Conservation (phyloP, 768 basidiomycete genomes). For the Calocybe cyanea region DNA sequence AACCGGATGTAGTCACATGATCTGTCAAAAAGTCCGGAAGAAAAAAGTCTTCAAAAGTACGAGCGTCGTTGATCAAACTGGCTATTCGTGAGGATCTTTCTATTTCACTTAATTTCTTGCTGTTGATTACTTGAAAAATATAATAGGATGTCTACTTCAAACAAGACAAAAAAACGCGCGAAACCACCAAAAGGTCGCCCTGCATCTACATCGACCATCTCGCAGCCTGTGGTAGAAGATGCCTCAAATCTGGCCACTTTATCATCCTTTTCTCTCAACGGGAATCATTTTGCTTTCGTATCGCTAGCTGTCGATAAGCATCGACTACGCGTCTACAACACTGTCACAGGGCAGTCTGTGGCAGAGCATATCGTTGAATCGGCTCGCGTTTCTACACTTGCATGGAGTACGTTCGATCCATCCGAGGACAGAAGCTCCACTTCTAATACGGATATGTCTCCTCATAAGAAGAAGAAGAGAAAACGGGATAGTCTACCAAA, state of each 20-base stretch:
- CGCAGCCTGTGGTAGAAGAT: constrained; percentile 52
- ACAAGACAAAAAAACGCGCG: constrained; percentile 51
- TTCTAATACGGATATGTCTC: constrained; percentile 26
- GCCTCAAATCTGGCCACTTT: constrained; percentile 37
- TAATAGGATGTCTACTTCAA: constrained; percentile 44
- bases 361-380: constrained; percentile 57
- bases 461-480: constrained; percentile 54
- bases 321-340: constrained; percentile 62
- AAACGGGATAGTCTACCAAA: constrained; percentile 31
- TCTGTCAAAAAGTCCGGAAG: constrained; percentile 1
- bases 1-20: constrained; percentile 9
- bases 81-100: too few species aligned
- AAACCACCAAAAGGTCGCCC: constrained; percentile 54
- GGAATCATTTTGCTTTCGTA: constrained; percentile 53
- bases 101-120: too few species aligned
- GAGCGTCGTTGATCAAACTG: too few species aligned
- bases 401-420: constrained; percentile 44
- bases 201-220: constrained; percentile 48
- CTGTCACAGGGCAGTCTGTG: constrained; percentile 47
- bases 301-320: constrained; percentile 72
- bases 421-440: constrained; percentile 21
- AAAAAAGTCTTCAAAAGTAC: too few species aligned
- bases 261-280: constrained; percentile 58
- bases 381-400: constrained; percentile 49
- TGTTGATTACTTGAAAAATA: too few species aligned